phyloP scores from a whole-genome alignment of 2,329 filamentous ascomycete genomes.

The Ophioceras dolichostomum region DNA sequence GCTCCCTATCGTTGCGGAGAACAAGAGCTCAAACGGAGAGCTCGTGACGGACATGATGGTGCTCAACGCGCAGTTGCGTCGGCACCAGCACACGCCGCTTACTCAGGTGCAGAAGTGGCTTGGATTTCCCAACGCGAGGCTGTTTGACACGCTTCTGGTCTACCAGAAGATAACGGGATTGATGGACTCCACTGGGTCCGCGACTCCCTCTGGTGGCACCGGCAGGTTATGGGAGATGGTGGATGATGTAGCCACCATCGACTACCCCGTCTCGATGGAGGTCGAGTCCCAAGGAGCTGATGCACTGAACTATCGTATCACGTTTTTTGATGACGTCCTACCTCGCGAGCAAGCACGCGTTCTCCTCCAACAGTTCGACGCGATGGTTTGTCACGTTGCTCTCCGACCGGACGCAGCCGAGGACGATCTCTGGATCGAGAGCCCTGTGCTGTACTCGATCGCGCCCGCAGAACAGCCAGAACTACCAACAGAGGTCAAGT shows the following conservation, averaged over 20 bases:
- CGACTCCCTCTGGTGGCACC: constrained; percentile 1
- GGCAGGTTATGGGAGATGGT: constrained; percentile 41
- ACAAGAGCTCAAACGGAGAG: constrained; percentile 38
- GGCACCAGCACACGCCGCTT: constrained; percentile 61
- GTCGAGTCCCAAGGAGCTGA: constrained; percentile 43
- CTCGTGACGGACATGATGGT: constrained; percentile 52
- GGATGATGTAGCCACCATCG: constrained; percentile 56
- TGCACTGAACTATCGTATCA: constrained; percentile 50
- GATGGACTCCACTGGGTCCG: too few relatives aligned
- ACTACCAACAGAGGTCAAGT: constrained; percentile 42
- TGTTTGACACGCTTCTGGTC: constrained; percentile 79
- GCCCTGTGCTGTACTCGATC: constrained; percentile 45
- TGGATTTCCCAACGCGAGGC: constrained; percentile 46
- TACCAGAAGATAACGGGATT: constrained; percentile 58
- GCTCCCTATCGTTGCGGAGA: constrained; percentile 55
- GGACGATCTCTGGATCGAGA: constrained; percentile 20
- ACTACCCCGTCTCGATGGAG: constrained; percentile 75
- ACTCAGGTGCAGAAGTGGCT: constrained; percentile 61
- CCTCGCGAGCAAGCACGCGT: constrained; percentile 55
- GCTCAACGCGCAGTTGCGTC: constrained; percentile 51
- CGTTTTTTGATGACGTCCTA: constrained; percentile 50
- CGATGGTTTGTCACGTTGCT: constrained; percentile 47
- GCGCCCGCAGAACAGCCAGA: constrained; percentile 44
- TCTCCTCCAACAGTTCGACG: constrained; percentile 61
- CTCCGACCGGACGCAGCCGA: constrained; percentile 28